These are phyloP conservation scores for Pythium apleroticum DNA, from an alignment of 352 stramenopile genomes.

Conservation along the genomic window DNA sequence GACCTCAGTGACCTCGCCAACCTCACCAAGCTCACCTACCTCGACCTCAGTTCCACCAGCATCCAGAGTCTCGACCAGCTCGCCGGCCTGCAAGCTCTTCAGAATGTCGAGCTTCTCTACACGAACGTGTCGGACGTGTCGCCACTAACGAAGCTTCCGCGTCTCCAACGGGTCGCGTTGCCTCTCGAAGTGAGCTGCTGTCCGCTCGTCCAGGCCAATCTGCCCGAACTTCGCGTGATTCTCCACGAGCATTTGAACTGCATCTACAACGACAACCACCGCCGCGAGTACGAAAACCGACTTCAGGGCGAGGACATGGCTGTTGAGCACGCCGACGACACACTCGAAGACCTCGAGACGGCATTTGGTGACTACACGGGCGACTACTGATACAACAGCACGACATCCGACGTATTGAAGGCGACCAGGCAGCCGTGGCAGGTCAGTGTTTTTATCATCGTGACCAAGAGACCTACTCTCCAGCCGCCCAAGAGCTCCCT, in stretches of 20 bases:
- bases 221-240: constrained; percentile 12
- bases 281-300: background rate
- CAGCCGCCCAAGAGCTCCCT: no score
- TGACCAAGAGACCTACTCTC: no score
- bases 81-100: background rate
- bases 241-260: constrained; percentile 22
- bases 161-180: constrained; percentile 7
- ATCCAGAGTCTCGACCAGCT: constrained; percentile 7
- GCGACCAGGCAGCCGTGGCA: no score
- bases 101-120: constrained; percentile 14
- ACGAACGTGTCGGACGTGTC: constrained; percentile 11
- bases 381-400: constrained; percentile 18
- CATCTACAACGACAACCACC: constrained; percentile 15
- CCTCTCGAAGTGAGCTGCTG: constrained; percentile 16
- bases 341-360: constrained; percentile 9
- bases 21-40: constrained; percentile 12
- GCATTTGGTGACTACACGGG: constrained; percentile 22
- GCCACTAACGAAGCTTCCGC: constrained; percentile 2
- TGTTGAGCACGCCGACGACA: background rate
- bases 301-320: background rate
- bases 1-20: constrained; percentile 7
- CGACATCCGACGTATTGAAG: no score
- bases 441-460: no score
- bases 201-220: constrained; percentile 4
- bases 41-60: constrained; percentile 20